Base-by-base conservation (phyloP, 2,329 filamentous ascomycete genomes). In the Torrubiella hemipterigena region DNA sequence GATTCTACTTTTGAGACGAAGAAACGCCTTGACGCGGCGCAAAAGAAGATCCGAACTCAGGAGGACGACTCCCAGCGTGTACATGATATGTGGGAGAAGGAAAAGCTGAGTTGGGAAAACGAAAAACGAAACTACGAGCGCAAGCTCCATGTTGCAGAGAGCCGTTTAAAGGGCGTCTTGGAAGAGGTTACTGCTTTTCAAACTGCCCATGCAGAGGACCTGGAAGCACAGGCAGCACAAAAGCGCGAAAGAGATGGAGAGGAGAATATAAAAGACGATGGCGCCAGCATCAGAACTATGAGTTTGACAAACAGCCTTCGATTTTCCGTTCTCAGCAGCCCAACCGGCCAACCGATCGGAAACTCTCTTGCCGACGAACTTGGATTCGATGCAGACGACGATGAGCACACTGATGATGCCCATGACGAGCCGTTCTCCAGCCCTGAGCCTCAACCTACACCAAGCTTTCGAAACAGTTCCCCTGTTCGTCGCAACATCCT, bases 291-390 rank as follows among this genome's bases (percentile, higher is more conserved):
- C 15, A 48, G 58, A 18, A 83, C 81, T 1, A 79, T 77, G 63
- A 84, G 81, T 50, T 67, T 80, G 61, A 65, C 80, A 52, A 67
- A 78, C 67, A 65, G 77, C 50, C 69, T 84, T 38, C 75, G 84
- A 18, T 83, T 79, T 48, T 93, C 86, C 3, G 59, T 79, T 16
- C 61, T 81, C 38, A 77, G 67, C 39, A 65, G 68, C n/a, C 55
- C 59, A 7, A 69, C 61, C 8, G 56, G 61, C 14, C 79, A 77
- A 47, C 48, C 60, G 4, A 76, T 74, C 43, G 81, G 80, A 2
- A 56, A 85, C 36, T 93, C 81, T 39, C 65, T 98, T 24, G 91
- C 91, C 1, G 87, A 96, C 44, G 91, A 98, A 57, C 68, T 98
- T 33, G 78, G 83, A 38, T 81, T 94, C 38, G 83, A 87, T 35